A percentile compares a stretch with the other conserved stretches of the same genome.
phyloP scores from a whole-genome alignment of 805 yeast species.

The Metschnikowia vanudenii region DNA sequence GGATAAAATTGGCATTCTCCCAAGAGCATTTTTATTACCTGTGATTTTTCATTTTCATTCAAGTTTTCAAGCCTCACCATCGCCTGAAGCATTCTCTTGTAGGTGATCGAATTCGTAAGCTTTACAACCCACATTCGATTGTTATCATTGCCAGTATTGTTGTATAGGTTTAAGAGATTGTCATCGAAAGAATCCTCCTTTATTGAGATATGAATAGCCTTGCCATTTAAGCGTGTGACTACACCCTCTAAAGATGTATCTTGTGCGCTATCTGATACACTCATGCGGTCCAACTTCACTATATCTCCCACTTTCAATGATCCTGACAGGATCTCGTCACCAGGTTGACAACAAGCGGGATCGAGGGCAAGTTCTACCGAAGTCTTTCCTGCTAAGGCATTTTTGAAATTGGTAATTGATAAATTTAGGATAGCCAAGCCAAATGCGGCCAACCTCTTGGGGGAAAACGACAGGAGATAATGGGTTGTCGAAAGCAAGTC shows the following conservation, averaged over 20 bases:
- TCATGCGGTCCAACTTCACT: conserved; percentile 56
- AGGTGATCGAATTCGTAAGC: conserved; percentile 65
- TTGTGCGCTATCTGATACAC: conserved; percentile 23
- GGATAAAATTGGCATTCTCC: conserved; percentile 41
- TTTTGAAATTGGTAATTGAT: conserved; percentile 55
- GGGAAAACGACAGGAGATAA: conserved; percentile 41
- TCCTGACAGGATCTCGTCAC: conserved; percentile 43
- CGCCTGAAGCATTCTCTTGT: conserved; percentile 75
- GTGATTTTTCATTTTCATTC: conserved; percentile 29
- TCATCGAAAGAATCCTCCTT: conserved; percentile 51
- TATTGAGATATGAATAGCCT: conserved; percentile 55
- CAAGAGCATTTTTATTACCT: conserved; percentile 44
- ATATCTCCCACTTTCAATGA: conserved; percentile 74
- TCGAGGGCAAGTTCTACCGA: conserved; percentile 63
- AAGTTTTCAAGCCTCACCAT: conserved; percentile 63
- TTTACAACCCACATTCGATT: conserved; percentile 65
- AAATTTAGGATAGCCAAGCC: conserved; percentile 80
- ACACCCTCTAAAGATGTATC: conserved; percentile 56
- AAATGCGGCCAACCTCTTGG: conserved; percentile 61
- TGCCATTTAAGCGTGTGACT: conserved; percentile 51
- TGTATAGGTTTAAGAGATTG: conserved; percentile 45
- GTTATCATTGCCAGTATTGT: conserved; percentile 37
- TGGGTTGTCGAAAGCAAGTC: conserved; percentile 34
- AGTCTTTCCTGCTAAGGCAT: conserved; percentile 78
- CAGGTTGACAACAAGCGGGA: conserved; percentile 37